Evolutionary conservation across 2,329 filamentous ascomycete species (phyloP), one percentile per base, ranked within the genome.

Genomic region (Pseudonectria foliicola): DNA sequence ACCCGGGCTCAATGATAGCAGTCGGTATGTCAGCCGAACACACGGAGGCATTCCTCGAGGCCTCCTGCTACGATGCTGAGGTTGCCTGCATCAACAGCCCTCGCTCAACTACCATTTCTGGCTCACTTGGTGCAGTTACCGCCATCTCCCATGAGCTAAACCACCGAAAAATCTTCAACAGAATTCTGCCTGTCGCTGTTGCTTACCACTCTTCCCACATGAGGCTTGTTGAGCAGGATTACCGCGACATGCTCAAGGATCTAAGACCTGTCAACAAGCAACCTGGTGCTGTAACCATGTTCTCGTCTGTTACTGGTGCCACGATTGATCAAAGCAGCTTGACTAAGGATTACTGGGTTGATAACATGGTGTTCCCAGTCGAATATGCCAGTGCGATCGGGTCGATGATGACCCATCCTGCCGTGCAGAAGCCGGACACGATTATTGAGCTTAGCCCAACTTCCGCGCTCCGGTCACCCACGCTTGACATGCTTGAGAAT

Each of bases 191-290:
- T 2, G 61, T 69, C 10, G 48, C 55, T 6, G 52, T 57, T 3
- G 64, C 66, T 2, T 70, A 70, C 28, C 67, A 70, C 38, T 69
- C 66, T 2, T 54, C 55, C 2, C 63, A 69, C 18, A 70, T 70
- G 66, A 48, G 47, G 13, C 38, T 54, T 1, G 53, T 67, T 4
- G 55, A 57, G 25, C 45, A 55, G 1, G 53, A 55, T n/a, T 70
- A 70, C 38, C 39, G 42, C 6, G 40, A 48, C 3, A 41, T 47
- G 6, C 40, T 67, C 7, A 25, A 31, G 6, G 31, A 40, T 3
- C 39, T 64, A 12, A 21, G 18, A 3, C 29, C 50, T 6, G 40
- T 43, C 4, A 31, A 29, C 4, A 13, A 44, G 10, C 31, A 34
- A 25, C 25, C 27, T 26, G 42, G 28, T 18, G 39, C 27, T 23